Conservation (phyloP, 1,284 basidiomycete species). For the Agaricales sp. region DNA sequence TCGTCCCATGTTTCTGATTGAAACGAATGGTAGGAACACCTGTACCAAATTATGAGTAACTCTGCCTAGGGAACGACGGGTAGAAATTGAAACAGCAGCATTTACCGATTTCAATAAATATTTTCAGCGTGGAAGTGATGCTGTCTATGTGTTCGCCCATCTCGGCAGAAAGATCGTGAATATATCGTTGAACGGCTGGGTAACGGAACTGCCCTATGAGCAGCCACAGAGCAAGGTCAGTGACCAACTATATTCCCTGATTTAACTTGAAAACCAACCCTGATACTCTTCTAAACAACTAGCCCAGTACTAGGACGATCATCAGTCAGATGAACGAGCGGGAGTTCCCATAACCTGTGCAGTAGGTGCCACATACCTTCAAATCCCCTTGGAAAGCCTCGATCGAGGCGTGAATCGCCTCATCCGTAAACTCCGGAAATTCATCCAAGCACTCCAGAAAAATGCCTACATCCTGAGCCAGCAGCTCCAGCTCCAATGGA, state of each 20-base stretch:
- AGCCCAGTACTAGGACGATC: slow-evolving; percentile 46
- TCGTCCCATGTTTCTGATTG: slow-evolving; percentile 60
- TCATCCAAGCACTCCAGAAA: slow-evolving; percentile 62
- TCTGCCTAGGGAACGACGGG: background rate
- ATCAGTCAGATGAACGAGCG: slow-evolving; percentile 7
- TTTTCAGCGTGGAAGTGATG: slow-evolving; percentile 49
- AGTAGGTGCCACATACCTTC: no score
- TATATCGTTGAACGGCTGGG: slow-evolving; percentile 58
- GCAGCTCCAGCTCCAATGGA: slow-evolving; percentile 45
- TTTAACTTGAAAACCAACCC: slow-evolving; percentile 23
- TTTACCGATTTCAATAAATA: slow-evolving; percentile 66
- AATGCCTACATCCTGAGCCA: slow-evolving; percentile 50
- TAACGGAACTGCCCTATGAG: slow-evolving; percentile 55
- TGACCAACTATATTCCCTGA: slow-evolving; percentile 2
- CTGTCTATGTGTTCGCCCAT: slow-evolving; percentile 63
- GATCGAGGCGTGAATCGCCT: slow-evolving; percentile 59
- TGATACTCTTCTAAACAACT: slow-evolving; percentile 54
- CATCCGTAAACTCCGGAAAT: slow-evolving; percentile 66
- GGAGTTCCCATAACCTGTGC: slow-evolving; percentile 9
- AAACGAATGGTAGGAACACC: slow-evolving; percentile 68
- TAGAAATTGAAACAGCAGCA: slow-evolving; percentile 15
- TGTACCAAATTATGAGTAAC: slow-evolving; percentile 15
- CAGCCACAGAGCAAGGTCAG: slow-evolving; percentile 7
- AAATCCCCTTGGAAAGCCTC: slow-evolving; percentile 56
- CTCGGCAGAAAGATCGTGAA: slow-evolving; percentile 58